A percentile compares a stretch with the other conserved stretches of the same genome.
phyloP scores from a whole-genome alignment of 106 monocot genomes.

The Chionographis japonica region DNA sequence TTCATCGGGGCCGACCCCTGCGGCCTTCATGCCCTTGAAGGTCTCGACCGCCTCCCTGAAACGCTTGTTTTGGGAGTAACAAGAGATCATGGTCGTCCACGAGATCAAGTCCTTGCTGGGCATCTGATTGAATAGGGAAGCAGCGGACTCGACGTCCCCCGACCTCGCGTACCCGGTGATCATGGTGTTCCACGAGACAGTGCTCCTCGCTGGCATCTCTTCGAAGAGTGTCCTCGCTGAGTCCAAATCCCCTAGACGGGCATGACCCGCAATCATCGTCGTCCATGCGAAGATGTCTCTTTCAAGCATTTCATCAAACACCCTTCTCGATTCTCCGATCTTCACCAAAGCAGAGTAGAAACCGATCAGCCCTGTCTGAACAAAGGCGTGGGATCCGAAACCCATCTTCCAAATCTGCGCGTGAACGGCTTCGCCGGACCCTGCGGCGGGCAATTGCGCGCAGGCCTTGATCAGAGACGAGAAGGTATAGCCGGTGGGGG shows the following conservation, averaged over 20 bases:
- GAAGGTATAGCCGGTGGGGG: conserved; percentile 42
- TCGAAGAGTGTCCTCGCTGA: conserved; percentile 31
- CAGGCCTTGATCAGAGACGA: conserved; percentile 52
- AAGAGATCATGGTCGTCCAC: conserved; percentile 71
- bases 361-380: conserved; percentile 52
- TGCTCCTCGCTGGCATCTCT: conserved; percentile 42
- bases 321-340: conserved; percentile 23
- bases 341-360: conserved; percentile 28
- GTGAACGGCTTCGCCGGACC: conserved; percentile 35
- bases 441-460: neutral
- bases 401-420: conserved; percentile 37
- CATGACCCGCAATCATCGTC: conserved; percentile 30
- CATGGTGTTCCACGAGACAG: conserved; percentile 48
- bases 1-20: conserved; percentile 34
- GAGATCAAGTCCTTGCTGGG: conserved; percentile 47
- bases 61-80: conserved; percentile 40
- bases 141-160: conserved; percentile 38
- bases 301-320: conserved; percentile 45
- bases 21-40: conserved; percentile 37
- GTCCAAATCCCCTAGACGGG: conserved; percentile 18
- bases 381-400: conserved; percentile 26
- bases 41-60: conserved; percentile 39
- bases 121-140: conserved; percentile 38
- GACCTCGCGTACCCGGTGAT: conserved; percentile 37
- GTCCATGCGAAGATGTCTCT: conserved; percentile 53